phyloP scores from a whole-genome alignment of 305 asterid species.

The Petunia hybrid region DNA sequence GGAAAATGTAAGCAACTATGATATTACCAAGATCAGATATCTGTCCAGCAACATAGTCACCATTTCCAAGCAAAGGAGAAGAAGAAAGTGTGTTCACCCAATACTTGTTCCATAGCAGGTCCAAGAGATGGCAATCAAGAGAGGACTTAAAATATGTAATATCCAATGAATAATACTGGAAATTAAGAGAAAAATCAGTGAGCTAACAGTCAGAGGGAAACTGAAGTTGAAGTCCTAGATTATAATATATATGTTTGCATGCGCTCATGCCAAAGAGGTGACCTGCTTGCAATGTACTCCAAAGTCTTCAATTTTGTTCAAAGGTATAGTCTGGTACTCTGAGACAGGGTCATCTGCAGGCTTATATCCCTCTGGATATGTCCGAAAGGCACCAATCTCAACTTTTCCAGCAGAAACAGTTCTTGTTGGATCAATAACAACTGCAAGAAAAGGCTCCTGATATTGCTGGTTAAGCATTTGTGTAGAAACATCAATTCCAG shows the following conservation, averaged over 20 bases:
- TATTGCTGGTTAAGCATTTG: conserved; percentile 97
- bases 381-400: conserved; percentile 96
- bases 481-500: conserved; percentile 94
- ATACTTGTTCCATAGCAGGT: conserved; percentile 93
- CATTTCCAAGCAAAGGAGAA: conserved; percentile 95
- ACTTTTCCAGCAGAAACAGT: conserved; percentile 99
- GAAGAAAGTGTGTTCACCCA: conserved; percentile 99
- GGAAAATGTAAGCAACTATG: conserved; percentile 6
- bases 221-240: conserved; percentile 19
- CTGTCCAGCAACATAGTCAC: conserved; percentile 98
- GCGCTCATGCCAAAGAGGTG: background rate
- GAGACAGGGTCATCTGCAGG: conserved; percentile 95
- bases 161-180: conserved; percentile 93
- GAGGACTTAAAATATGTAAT: conserved; percentile 95
- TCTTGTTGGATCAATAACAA: conserved; percentile 98
- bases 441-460: conserved; percentile 97
- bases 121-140: conserved; percentile 91
- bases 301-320: conserved; percentile 95
- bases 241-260: background rate
- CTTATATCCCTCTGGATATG: conserved; percentile 95
- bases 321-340: conserved; percentile 95
- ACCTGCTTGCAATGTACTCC: conserved; percentile 99
- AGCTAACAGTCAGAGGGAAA: conserved; percentile 10
- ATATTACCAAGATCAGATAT: conserved; percentile 89
- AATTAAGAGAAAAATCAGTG: conserved; percentile 28